Evolutionary conservation across 768 basidiomycete species (phyloP).

Genomic region (Nevesoporus exiguus): DNA sequence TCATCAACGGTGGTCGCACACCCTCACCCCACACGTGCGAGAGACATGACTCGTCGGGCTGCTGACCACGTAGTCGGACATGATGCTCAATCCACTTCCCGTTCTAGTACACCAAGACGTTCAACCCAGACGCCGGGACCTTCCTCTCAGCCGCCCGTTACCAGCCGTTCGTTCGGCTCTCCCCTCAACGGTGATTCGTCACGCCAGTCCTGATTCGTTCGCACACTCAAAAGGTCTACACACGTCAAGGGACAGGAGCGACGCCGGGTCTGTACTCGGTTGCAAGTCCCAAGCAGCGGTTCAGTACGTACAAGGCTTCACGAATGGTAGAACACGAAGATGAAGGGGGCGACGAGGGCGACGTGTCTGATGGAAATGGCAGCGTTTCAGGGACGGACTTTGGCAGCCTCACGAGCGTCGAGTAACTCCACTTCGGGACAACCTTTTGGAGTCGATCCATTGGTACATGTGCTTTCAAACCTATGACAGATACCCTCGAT

Average conservation of each 20-base stretch:
- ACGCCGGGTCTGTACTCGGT: conserved; percentile 21
- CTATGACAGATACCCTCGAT: not conserved
- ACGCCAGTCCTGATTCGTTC: conserved; percentile 37
- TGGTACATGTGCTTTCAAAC: conserved; percentile 1
- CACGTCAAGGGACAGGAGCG: conserved; percentile 31
- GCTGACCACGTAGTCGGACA: conserved; percentile 9
- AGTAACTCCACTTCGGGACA: conserved; percentile 25
- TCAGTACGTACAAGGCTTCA: conserved; percentile 20
- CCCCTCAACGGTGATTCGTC: conserved; percentile 49
- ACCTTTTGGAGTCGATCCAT: conserved; percentile 1
- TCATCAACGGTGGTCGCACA: conserved; percentile 23
- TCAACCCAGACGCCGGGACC: conserved; percentile 26
- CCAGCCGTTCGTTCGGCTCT: conserved; percentile 35
- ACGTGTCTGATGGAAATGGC: conserved; percentile 37
- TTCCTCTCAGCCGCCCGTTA: conserved; percentile 30
- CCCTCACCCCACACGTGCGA: conserved; percentile 27
- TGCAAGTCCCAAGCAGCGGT: conserved; percentile 17
- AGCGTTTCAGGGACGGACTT: conserved; percentile 42
- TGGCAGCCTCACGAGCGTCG: conserved; percentile 52
- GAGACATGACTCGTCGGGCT: conserved; percentile 17
- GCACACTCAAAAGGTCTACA: conserved; percentile 34
- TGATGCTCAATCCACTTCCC: conserved; percentile 23
- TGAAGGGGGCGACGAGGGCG: conserved; percentile 24
- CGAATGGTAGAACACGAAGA: conserved; percentile 9
- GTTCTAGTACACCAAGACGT: conserved; percentile 28